Base-by-base conservation (phyloP, 768 basidiomycete species). In the Trametes cingulata region DNA sequence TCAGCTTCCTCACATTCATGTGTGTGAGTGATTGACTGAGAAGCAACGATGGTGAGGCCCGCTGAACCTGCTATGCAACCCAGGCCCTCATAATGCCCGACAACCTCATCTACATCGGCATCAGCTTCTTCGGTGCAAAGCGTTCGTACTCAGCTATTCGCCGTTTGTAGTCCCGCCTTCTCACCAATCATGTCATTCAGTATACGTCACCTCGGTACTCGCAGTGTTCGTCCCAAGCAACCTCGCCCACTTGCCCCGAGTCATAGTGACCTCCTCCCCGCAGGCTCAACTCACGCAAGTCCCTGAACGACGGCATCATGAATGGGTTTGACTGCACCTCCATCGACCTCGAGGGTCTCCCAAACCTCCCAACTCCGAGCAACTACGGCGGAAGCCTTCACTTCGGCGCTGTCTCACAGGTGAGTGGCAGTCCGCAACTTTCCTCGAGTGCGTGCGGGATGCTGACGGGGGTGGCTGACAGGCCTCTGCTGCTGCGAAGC, bases 101-200 rank as follows among this genome's bases (percentile, higher is more conserved):
- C 14, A 54, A 54, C 42, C 24, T 54, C 25, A 43, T 54, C 41
- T 54, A 54, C 41, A 54, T 54, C n/a, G 52, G 41, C 2, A 43
- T 54, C 27, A 35, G 52, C 42, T 19, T 54, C 29, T 27, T 54
- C 42, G 41, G 52, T 13, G 19, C 41, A 6, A 54, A 54, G n/a
- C 41, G 45, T 47, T 5, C 9, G 45, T 29, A 20, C 10, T 10
- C 29, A 5, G 10, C 10, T 4, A 19, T 5, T 9, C 12, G 14
- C 5, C 17, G 9, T 43, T 43, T 19, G 2, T 43, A 41, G 6
- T n/a, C 40, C 19, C 40, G 40, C 40, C 19, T 19, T 2, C 42
- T 15, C 6, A 9, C 17, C 7, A 19, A 17, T 5, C 42, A 6
- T 10, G 9, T 20, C 6, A 8, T 12, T 3, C 45, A 47, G 45